Evolutionary conservation across 1,139 yeast genomes (phyloP), one percentile per base, ranked within the genome.

Genomic region (Starmera stellimalicola): DNA sequence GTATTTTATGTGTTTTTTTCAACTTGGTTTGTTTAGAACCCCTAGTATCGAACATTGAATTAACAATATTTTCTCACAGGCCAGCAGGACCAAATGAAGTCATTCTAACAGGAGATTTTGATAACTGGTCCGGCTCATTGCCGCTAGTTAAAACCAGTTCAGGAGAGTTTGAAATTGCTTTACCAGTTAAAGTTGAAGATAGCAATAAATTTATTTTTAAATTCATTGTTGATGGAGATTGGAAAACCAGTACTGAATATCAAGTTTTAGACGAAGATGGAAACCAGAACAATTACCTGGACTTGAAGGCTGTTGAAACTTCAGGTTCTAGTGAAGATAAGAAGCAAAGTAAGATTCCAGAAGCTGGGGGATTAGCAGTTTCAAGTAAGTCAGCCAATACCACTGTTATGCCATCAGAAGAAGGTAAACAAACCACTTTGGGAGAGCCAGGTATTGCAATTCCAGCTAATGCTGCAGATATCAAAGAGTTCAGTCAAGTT

Each of bases 61-160:
- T 26, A 24, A 14, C 14, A 20, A 22, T 12, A 18, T 20, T 16
- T 8, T 11, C 11, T 6, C 23, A 27, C 27, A 72, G 87, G 88
- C 88, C 88, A 25, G 56, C 71, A 22, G 88, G 91, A 40, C 85
- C 91, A n/a, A 40, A 64, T 31, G 74, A 73, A 31, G 91, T 82
- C 36, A 63, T 73, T 41, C 76, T 82, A 39, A 79, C 91, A 19
- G 94, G 94, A 41, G 68, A 78, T 32, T 81, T 82, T 55, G 91
- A 81, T 54, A 62, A 75, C 47, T 82, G 94, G 94, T 54, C 70
- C 29, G 69, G 77, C 43, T 55, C 74, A 1, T 61, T 70, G 37
- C 73, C 72, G 26, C 62, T 81, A 42, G 73, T 75, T 31, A 72
- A 77, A 51, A 72, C 70, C 42, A 55, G 71, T 3, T 70, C 68